Base-by-base conservation (phyloP, 306 rosid species). In the Astragalus membranaceus region DNA sequence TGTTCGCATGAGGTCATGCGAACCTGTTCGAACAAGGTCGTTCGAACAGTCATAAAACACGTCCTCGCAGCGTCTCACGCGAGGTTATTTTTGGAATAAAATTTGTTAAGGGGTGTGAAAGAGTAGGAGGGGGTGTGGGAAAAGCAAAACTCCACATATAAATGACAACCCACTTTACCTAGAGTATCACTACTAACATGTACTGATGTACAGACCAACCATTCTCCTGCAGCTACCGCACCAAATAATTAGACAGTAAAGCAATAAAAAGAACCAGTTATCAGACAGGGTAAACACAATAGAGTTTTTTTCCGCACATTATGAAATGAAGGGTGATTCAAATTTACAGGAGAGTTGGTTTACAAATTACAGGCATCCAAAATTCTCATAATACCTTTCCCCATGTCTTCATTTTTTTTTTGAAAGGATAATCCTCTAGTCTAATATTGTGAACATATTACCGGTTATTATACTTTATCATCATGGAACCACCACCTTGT, bases 401-500 rank as follows among this genome's bases (percentile, higher is more conserved):
- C 76, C 84, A 74, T 47, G 72, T 61, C 80, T 72, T 68, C 78
- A 49, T 62, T 6, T 75, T 83, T 82, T 81, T 81, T 51, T 67
- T 20, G 67, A 66, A 81, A 81, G 82, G 85, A 82, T 55, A 85
- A 80, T 74, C 82, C 78, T 67, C 85, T 80, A 74, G 71, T 74
- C 87, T 85, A 82, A 59, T 52, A 80, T 80, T 78, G 80, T 76
- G 33, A 66, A 72, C 82, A 78, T 62, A 76, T 51, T 62, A 75
- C 61, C 26, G 13, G 57, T 60, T 67, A 37, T 81, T 83, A 95
- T 69, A 91, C 99, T 83, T 95, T 95, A 53, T 95, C 99, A 67
- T 95, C 99, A 78, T 95, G 99, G 88, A 95, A 95, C 99, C 99
- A 95, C 99, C 99, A 95, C 85, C 97, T 91, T 7, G 99, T 95